A percentile compares a stretch with the other conserved stretches of the same genome.
phyloP scores from a whole-genome alignment of 768 basidiomycete species.

The Naematelia aurantialba region DNA sequence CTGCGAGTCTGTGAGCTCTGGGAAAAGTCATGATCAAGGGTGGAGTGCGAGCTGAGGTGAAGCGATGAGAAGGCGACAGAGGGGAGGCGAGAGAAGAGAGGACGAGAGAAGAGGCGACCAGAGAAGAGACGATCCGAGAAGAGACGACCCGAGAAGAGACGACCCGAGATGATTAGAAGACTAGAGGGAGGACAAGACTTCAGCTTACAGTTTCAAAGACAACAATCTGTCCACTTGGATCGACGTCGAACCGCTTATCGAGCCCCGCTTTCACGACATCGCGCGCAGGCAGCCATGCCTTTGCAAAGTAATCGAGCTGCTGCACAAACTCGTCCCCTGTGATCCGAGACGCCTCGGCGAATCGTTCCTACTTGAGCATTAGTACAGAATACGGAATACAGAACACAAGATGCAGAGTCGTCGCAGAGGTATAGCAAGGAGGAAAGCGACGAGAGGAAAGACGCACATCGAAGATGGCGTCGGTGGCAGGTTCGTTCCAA shows the following conservation, averaged over 20 bases:
- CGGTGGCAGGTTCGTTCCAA: constrained; percentile 78
- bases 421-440: too few relatives aligned
- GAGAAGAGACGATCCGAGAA: too few relatives aligned
- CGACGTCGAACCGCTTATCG: constrained; percentile 58
- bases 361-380: constrained; percentile 59
- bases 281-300: constrained; percentile 89
- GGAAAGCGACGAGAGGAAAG: background rate
- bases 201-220: constrained; percentile 65
- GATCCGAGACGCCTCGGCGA: constrained; percentile 72
- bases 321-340: constrained; percentile 80
- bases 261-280: constrained; percentile 67
- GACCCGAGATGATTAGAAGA: background rate
- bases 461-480: constrained; percentile 70
- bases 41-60: too few relatives aligned
- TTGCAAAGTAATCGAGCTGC: constrained; percentile 73
- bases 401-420: too few relatives aligned
- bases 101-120: too few relatives aligned
- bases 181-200: background rate
- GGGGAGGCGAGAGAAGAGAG: constrained; percentile 3
- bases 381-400: background rate
- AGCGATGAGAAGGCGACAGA: too few relatives aligned
- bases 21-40: too few relatives aligned
- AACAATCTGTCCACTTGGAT: constrained; percentile 72
- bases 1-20: constrained; percentile 19
- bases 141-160: too few relatives aligned